Evolutionary conservation across 2,329 filamentous ascomycete genomes (phyloP).

Genomic region (Fusarium torulosum): DNA sequence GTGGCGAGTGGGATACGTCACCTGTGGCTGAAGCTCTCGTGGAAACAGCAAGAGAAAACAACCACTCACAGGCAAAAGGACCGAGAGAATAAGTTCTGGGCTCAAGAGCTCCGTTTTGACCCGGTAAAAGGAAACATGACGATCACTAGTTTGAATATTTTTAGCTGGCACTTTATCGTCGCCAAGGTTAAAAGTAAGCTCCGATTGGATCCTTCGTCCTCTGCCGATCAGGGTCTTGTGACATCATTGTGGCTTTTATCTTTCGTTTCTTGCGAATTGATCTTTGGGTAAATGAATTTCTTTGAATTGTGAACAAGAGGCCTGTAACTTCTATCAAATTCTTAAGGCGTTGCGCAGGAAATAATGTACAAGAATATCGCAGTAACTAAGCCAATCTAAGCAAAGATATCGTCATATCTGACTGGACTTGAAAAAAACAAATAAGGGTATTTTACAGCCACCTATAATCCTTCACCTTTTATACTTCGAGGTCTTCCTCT

Average conservation of each 20-base stretch:
- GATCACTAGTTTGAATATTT: not conserved
- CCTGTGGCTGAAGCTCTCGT: constrained; percentile 43
- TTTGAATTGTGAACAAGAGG: not conserved
- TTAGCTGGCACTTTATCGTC: not conserved
- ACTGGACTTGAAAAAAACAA: constrained; percentile 13
- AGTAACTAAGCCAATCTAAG: not conserved
- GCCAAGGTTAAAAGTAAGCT: not conserved
- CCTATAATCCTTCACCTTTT: constrained; percentile 10
- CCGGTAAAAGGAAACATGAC: not conserved
- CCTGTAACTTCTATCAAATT: constrained; percentile 14
- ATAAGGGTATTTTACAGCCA: constrained; percentile 31
- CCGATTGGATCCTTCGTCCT: constrained; percentile 23
- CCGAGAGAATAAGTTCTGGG: not conserved
- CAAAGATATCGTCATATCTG: constrained; percentile 3
- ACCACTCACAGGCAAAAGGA: constrained; percentile 1
- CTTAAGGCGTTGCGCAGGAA: not conserved
- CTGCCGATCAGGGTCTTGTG: constrained; percentile 35
- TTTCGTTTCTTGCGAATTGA: not conserved
- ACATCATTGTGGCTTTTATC: constrained; percentile 22
- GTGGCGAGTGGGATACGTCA: constrained; percentile 49
- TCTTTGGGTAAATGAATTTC: not conserved
- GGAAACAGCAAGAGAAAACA: not conserved
- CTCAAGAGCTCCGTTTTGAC: constrained; percentile 10
- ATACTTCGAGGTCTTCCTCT: not conserved
- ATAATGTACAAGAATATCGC: constrained; percentile 7